Percentiles rank a stretch among this genome's conserved stretches.
These are phyloP conservation scores for Zea luxurians DNA, from an alignment of 176 grass and related monocot genomes.

Conservation along the genomic window DNA sequence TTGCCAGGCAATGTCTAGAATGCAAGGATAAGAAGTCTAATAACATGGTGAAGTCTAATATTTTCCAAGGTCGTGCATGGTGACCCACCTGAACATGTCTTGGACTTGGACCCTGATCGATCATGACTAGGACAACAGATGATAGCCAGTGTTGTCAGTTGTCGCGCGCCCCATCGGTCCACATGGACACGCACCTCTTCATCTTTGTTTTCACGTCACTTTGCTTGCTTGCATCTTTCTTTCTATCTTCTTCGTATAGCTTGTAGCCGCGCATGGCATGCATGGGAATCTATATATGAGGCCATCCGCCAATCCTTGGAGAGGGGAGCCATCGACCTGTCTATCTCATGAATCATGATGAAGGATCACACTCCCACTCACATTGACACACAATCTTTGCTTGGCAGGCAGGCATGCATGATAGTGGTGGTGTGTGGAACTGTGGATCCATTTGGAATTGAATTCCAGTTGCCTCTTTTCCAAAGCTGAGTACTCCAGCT, in stretches of 20 bases:
- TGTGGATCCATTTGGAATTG: conserved; percentile 37
- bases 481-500: background rate
- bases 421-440: conserved; percentile 18
- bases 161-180: background rate
- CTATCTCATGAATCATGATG: conserved; percentile 29
- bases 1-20: no score
- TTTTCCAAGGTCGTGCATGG: conserved; percentile 39
- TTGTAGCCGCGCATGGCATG: background rate
- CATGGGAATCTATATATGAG: conserved; percentile 20
- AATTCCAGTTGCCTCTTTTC: conserved; percentile 24
- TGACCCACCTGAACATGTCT: conserved; percentile 42
- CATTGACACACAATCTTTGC: conserved; percentile 29
- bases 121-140: conserved; percentile 13
- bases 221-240: background rate
- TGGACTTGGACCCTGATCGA: background rate
- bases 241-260: background rate
- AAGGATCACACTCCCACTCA: conserved; percentile 20
- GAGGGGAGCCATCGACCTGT: background rate
- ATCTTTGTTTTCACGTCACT: conserved; percentile 27
- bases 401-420: background rate
- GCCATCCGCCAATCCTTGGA: conserved; percentile 13
- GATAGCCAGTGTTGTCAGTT: background rate
- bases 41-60: conserved; percentile 15
- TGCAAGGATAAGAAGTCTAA: no score
- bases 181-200: conserved; percentile 25